Conservation (phyloP, 106 monocot species). For the Dactylorhiza incarnata region DNA sequence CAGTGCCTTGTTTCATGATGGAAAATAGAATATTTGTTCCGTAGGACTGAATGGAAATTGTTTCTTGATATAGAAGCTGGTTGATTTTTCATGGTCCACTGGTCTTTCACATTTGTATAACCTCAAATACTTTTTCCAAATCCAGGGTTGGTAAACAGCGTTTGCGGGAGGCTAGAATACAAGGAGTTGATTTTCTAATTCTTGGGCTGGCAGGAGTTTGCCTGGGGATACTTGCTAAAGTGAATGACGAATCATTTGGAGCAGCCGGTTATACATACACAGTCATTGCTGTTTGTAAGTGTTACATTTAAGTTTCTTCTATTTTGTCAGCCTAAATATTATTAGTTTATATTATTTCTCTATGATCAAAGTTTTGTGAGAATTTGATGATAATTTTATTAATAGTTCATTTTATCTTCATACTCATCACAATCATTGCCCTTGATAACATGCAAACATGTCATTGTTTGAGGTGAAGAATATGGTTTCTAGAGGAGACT, state of each 20-base stretch:
- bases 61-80: conserved; percentile 3
- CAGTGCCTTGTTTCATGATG: neutral
- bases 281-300: conserved; percentile 90
- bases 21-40: neutral
- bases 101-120: neutral
- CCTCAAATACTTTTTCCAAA: neutral
- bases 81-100: neutral
- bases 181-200: conserved; percentile 64
- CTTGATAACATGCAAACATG: neutral
- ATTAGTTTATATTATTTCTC: neutral
- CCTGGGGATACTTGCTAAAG: conserved; percentile 71
- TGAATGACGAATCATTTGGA: conserved; percentile 70
- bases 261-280: conserved; percentile 69
- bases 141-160: conserved; percentile 70
- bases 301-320: neutral
- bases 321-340: neutral
- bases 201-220: conserved; percentile 75
- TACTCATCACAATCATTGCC: neutral
- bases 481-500: too few relatives aligned
- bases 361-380: neutral
- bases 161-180: conserved; percentile 71
- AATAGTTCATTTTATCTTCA: neutral
- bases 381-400: neutral
- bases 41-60: neutral
- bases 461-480: neutral